A percentile compares a stretch with the other conserved stretches of the same genome.
phyloP scores from a whole-genome alignment of 495 filamentous ascomycete genomes.

The Penicillium paxilli region DNA sequence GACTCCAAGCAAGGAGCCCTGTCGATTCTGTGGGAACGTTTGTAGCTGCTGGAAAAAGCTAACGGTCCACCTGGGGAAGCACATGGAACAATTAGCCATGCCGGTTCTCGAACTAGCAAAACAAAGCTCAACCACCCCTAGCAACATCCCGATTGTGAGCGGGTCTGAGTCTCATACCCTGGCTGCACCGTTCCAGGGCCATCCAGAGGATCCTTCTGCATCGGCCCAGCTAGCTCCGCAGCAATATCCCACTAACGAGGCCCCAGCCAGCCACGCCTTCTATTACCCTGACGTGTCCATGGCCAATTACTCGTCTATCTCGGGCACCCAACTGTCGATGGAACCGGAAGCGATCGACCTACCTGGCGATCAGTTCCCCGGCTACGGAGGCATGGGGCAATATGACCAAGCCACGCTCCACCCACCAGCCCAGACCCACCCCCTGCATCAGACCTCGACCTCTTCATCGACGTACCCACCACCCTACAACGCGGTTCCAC shows the following conservation, averaged over 20 bases:
- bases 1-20: constrained; percentile 75
- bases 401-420: constrained; percentile 18
- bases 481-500: constrained; percentile 34
- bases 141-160: background rate
- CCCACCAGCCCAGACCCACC: constrained; percentile 19
- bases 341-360: constrained; percentile 30
- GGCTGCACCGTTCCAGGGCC: constrained; percentile 7
- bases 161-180: background rate
- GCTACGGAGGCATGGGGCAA: constrained; percentile 11
- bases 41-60: constrained; percentile 92
- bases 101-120: constrained; percentile 75
- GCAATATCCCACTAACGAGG: constrained; percentile 21
- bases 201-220: background rate
- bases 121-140: constrained; percentile 27
- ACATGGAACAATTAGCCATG: constrained; percentile 93
- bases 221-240: background rate
- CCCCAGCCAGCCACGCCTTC: constrained; percentile 8
- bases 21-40: constrained; percentile 84
- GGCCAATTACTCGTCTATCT: constrained; percentile 24
- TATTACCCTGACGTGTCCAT: constrained; percentile 15
- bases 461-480: constrained; percentile 39
- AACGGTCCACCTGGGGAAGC: constrained; percentile 90
- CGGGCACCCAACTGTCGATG: constrained; percentile 28
- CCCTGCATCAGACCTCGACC: constrained; percentile 32
- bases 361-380: constrained; percentile 15